Evolutionary conservation across 306 rosid species (phyloP), one percentile per base, ranked within the genome.

Genomic region (Elaeagnus macrophylla): DNA sequence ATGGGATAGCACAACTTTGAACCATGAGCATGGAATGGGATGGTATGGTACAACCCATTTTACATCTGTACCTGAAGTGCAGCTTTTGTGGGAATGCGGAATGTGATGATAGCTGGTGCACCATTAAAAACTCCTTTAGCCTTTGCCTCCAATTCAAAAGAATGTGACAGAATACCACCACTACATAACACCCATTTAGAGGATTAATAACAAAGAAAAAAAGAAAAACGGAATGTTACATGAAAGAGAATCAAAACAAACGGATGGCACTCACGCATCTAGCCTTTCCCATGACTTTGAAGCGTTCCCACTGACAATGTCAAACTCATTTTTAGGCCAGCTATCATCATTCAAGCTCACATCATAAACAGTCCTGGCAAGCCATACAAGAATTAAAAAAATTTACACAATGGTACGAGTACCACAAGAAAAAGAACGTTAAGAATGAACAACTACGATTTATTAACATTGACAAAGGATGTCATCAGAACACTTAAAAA

Each of bases 221-320:
- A 18, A 36, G 16, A 39, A 13, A 12, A 5, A 12, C 4, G 32
- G 32, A 25, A 25, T 25, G 48, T 6, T 50, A 13, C 45, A 39
- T 16, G 56, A 64, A 60, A 25, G 68, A 70, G 66, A 17, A 17
- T 9, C 20, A 37, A 37, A 51, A 38, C 45, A 8, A 44, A 41
- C 39, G 8, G 58, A 18, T 3, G 37, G 45, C 48, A 84, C 95
- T 82, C 77, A 91, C 99, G 81, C 96, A 63, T 91, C 96, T 65
- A 91, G 93, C 71, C 80, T 91, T 68, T 91, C 99, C 99, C 99
- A 91, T 49, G 95, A 78, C 67, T 70, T 87, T 50, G 96, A 70
- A 60, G 75, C 65, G 72, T 77, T 88, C 17, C 99, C 96, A 9
- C 74, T 80, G 76, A 84, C 63, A 53, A 79, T 9, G 17, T 72